These are phyloP conservation scores for Macrophomina tecta DNA, from an alignment of 2,329 filamentous ascomycete genomes.

Conservation along the genomic window DNA sequence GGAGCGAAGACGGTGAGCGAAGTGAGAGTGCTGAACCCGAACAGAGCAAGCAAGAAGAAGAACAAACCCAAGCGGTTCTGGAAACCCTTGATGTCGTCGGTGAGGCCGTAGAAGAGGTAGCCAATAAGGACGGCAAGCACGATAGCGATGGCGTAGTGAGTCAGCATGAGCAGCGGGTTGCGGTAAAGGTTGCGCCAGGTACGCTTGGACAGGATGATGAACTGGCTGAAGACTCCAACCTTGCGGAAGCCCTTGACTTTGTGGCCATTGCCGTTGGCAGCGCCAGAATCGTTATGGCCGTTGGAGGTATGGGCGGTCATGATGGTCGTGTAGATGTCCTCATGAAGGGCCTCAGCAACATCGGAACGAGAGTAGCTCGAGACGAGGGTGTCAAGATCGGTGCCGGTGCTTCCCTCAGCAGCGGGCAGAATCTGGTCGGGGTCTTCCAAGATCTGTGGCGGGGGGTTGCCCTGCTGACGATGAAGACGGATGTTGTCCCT, in stretches of 20 bases:
- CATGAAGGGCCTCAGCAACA: slow-evolving; percentile 73
- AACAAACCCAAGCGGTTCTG: slow-evolving; percentile 96
- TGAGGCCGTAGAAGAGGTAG: slow-evolving; percentile 94
- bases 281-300: slow-evolving; percentile 62
- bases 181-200: slow-evolving; percentile 98
- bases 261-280: slow-evolving; percentile 63
- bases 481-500: slow-evolving; percentile 62
- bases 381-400: slow-evolving; percentile 83
- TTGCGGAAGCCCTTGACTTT: slow-evolving; percentile 80
- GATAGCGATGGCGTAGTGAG: slow-evolving; percentile 97
- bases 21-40: slow-evolving; percentile 95
- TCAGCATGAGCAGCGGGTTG: slow-evolving; percentile 97
- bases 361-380: slow-evolving; percentile 77
- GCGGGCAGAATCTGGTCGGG: slow-evolving; percentile 65
- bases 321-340: slow-evolving; percentile 78
- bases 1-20: slow-evolving; percentile 92
- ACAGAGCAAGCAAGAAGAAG: slow-evolving; percentile 94
- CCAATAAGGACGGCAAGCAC: slow-evolving; percentile 91
- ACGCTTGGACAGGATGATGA: slow-evolving; percentile 83
- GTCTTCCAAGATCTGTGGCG: slow-evolving; percentile 72
- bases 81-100: slow-evolving; percentile 95
- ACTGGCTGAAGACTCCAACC: slow-evolving; percentile 80
- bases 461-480: slow-evolving; percentile 59
- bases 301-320: slow-evolving; percentile 70
- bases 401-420: slow-evolving; percentile 64